Evolutionary conservation across 2,329 filamentous ascomycete species (phyloP).

Genomic region (Incumbomyces delicatus): DNA sequence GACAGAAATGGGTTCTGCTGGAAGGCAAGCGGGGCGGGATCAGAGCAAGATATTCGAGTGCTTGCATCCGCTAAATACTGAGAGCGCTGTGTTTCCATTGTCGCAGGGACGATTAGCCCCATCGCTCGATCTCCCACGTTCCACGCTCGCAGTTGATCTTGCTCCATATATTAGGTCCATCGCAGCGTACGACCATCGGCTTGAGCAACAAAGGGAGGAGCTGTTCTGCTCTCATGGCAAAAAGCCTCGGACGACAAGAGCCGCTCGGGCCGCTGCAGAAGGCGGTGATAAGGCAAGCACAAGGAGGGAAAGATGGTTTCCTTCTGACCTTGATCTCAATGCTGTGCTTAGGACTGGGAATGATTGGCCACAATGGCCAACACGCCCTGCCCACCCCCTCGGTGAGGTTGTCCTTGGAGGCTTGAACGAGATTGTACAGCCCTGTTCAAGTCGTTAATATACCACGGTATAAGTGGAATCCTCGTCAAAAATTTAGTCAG

Average conservation of each 20-base stretch:
- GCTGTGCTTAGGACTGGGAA: constrained; percentile 57
- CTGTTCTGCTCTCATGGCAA: constrained; percentile 54
- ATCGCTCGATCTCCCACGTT: constrained; percentile 63
- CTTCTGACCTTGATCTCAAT: constrained; percentile 47
- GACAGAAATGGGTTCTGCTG: not conserved
- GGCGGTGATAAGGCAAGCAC: constrained; percentile 59
- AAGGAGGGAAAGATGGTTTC: constrained; percentile 64
- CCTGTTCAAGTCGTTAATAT: too few relatives aligned
- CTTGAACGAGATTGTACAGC: too few relatives aligned
- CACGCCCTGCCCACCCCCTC: too few relatives aligned
- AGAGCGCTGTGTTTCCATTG: constrained; percentile 25
- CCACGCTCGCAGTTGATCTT: constrained; percentile 61
- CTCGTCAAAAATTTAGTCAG: too few relatives aligned
- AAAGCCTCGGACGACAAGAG: constrained; percentile 60
- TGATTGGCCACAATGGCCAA: constrained; percentile 28
- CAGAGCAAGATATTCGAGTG: not conserved
- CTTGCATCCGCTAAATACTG: constrained; percentile 43
- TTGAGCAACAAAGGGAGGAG: constrained; percentile 58
- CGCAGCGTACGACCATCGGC: constrained; percentile 60
- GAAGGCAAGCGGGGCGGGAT: not conserved
- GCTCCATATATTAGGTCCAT: constrained; percentile 87
- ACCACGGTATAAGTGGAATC: too few relatives aligned
- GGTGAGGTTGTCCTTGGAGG: too few relatives aligned
- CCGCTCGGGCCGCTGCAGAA: constrained; percentile 67
- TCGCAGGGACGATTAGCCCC: constrained; percentile 42